A percentile compares a stretch with the other conserved stretches of the same genome.
Evolutionary conservation across 2,329 filamentous ascomycete genomes (phyloP).

Genomic region (Xylaria sp.): DNA sequence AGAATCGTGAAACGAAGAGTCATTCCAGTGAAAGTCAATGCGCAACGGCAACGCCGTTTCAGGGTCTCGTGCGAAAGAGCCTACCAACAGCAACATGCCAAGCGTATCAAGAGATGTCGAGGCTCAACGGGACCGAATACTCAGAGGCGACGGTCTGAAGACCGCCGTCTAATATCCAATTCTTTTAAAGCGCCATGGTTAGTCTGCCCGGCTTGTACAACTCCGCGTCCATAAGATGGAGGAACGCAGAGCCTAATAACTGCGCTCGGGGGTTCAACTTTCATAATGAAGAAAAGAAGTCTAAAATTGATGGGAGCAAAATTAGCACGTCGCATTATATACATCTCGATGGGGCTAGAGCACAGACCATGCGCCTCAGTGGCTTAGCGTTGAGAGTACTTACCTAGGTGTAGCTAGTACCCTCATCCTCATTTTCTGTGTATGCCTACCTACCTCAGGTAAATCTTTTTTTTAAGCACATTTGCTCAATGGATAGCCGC

Average conservation of each 20-base stretch:
- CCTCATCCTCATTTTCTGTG: too few species aligned
- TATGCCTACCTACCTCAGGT: too few species aligned
- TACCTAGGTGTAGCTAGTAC: too few species aligned
- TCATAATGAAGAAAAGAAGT: slow-evolving; percentile 52
- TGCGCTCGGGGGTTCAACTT: slow-evolving; percentile 68
- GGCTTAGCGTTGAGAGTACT: slow-evolving; percentile 4
- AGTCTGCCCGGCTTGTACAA: slow-evolving; percentile 70
- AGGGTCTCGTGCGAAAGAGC: neutral
- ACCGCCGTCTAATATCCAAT: slow-evolving; percentile 65
- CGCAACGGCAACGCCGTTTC: too few species aligned
- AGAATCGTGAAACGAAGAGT: neutral
- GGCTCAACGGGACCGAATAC: slow-evolving; percentile 71
- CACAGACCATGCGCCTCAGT: slow-evolving; percentile 26
- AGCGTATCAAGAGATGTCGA: slow-evolving; percentile 34
- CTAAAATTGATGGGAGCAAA: slow-evolving; percentile 36
- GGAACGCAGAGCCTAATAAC: slow-evolving; percentile 64
- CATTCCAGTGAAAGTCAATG: neutral
- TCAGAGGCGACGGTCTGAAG: slow-evolving; percentile 50
- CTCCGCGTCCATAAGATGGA: slow-evolving; percentile 57
- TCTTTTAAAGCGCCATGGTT: slow-evolving; percentile 69
- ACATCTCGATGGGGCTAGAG: slow-evolving; percentile 23
- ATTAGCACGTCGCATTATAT: slow-evolving; percentile 29
- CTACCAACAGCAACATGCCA: neutral
- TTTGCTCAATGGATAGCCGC: too few species aligned
- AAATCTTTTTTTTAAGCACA: too few species aligned